Conservation (phyloP, 2,329 filamentous ascomycete genomes). For the Knufia petricola region DNA sequence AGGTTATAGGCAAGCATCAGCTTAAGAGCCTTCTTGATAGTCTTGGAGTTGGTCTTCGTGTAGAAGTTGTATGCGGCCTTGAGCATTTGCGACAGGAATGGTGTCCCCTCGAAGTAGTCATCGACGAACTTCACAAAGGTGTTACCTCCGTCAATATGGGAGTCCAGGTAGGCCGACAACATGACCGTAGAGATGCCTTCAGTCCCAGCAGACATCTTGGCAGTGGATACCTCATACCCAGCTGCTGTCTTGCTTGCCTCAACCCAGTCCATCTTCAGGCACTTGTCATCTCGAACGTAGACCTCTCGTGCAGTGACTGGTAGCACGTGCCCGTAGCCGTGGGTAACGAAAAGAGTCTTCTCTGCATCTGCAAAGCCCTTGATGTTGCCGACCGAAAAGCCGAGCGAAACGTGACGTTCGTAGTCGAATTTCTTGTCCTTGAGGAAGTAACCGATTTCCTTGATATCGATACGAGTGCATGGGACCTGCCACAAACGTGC, state of each 20-base stretch:
- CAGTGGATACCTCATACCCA: conserved; percentile 77
- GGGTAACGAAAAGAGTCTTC: conserved; percentile 77
- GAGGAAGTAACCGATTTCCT: conserved; percentile 97
- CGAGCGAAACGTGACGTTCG: conserved; percentile 76
- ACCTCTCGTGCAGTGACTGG: conserved; percentile 92
- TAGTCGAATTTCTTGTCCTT: conserved; percentile 99
- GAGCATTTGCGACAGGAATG: conserved; percentile 88
- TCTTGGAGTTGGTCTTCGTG: conserved; percentile 72
- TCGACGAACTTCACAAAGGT: conserved; percentile 91
- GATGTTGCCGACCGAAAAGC: conserved; percentile 88
- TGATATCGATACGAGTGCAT: conserved; percentile 96
- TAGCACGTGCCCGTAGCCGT: conserved; percentile 87
- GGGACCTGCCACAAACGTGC: conserved; percentile 94
- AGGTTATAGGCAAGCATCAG: conserved; percentile 92
- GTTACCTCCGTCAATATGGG: conserved; percentile 82
- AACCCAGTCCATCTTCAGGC: conserved; percentile 89
- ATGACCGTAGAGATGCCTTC: conserved; percentile 74
- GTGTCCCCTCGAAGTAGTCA: conserved; percentile 91
- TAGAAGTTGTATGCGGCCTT: conserved; percentile 95
- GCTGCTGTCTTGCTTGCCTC: conserved; percentile 64
- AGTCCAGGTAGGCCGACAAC: conserved; percentile 85
- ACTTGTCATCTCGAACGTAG: conserved; percentile 81
- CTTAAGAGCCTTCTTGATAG: conserved; percentile 92
- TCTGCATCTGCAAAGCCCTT: conserved; percentile 64
- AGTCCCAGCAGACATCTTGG: conserved; percentile 78